Evolutionary conservation across 345 rosid species (phyloP), one percentile per base, ranked within the genome.

Genomic region (Durio zibethinus): DNA sequence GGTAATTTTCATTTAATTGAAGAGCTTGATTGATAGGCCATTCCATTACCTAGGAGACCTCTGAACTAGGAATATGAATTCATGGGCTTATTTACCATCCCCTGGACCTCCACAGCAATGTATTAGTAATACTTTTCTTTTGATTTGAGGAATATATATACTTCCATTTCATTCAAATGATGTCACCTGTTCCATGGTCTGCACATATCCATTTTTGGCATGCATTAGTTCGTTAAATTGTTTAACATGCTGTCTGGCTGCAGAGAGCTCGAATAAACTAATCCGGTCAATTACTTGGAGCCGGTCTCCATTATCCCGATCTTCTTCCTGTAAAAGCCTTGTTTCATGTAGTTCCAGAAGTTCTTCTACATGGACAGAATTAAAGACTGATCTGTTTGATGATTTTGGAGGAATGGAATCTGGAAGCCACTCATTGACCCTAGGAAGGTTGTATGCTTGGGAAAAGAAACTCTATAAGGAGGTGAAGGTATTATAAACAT

Each of bases 381-480:
- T 73, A 74, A 83, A 62, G 70, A 60, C 60, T 56, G 85, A 82
- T 20, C 11, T 59, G 0, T 76, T 82, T 76, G 85, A 83, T 74
- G 82, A 83, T 40, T 74, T 20, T 78, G 75, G 74, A 35, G 83
- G 79, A 23, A 80, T 87, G 84, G 81, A 73, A 50, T 75, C 83
- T 6, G 88, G 90, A 11, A 83, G 84, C 52, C 90, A 82, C 69
- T 77, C 85, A 0, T 31, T 79, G 61, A 85, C 90, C 27, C 59
- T 87, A 2, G 85, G 77, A 50, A 80, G 81, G 80, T 63, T 87
- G 31, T 85, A 83, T 75, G 85, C 82, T 71, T 87, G 87, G 90
- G 90, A 87, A 72, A 87, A 80, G 81, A 87, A 85, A 76, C 86
- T 87, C 40, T 87, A 68, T 25, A 72, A 76, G 68, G 88, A 87